These are phyloP conservation scores for Lycium ferocissimum DNA, from an alignment of 257 asterid species.

Conservation along the genomic window DNA sequence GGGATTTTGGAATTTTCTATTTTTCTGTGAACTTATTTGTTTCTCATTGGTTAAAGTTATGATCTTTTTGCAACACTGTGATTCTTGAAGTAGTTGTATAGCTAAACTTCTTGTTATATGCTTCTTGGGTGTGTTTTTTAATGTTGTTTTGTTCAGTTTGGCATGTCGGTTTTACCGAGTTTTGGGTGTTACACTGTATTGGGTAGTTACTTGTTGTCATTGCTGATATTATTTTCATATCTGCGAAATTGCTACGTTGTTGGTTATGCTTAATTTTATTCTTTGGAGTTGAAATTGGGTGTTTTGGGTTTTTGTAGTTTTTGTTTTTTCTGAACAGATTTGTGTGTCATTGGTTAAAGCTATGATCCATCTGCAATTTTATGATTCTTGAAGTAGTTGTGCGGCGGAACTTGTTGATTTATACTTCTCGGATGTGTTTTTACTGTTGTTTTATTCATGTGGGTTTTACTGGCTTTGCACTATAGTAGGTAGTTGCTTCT, in stretches of 20 bases:
- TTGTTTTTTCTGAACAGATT: neutral
- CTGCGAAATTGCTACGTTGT: slow-evolving; percentile 18
- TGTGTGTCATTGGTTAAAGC: neutral
- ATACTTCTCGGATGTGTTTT: neutral
- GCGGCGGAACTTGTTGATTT: slow-evolving; percentile 7
- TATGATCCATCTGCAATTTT: slow-evolving; percentile 4
- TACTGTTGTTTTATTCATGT: no score
- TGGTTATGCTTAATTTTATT: slow-evolving; percentile 22
- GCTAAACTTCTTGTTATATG: slow-evolving; percentile 10
- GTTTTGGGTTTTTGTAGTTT: neutral
- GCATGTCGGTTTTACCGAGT: neutral
- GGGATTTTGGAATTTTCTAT: neutral
- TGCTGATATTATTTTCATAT: neutral
- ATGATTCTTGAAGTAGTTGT: slow-evolving; percentile 3
- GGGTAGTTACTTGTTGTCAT: slow-evolving; percentile 29
- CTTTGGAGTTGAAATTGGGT: neutral
- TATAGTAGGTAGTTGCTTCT: slow-evolving; percentile 21
- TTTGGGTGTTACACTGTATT: neutral
- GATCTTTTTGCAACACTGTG: slow-evolving; percentile 9
- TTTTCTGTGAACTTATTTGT: neutral
- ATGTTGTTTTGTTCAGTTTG: slow-evolving; percentile 26
- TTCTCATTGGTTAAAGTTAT: slow-evolving; percentile 5
- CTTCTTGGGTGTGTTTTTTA: slow-evolving; percentile 1
- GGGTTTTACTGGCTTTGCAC: neutral
- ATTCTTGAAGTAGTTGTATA: neutral